A percentile compares a stretch with the other conserved stretches of the same genome.
Evolutionary conservation across 345 rosid genomes (phyloP).

Genomic region (Gynandropsis gynandra): DNA sequence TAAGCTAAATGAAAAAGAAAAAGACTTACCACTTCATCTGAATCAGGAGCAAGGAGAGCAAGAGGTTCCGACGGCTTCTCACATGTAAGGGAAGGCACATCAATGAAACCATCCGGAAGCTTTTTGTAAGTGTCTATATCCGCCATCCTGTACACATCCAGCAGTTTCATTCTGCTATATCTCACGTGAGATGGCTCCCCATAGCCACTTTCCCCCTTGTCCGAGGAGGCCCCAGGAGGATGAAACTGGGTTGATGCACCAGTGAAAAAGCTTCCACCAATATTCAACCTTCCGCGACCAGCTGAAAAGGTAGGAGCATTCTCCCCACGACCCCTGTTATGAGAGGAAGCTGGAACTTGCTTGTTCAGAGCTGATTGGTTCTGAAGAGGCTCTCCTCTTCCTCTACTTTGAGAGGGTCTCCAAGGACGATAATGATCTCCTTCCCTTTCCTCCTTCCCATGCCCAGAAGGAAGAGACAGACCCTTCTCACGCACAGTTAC

Average conservation of each 20-base stretch:
- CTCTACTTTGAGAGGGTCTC: slow-evolving; percentile 77
- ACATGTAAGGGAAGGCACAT: slow-evolving; percentile 65
- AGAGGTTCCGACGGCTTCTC: slow-evolving; percentile 69
- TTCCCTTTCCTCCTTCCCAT: slow-evolving; percentile 17
- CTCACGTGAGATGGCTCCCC: slow-evolving; percentile 44
- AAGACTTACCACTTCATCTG: slow-evolving; percentile 68
- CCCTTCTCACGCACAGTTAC: slow-evolving; percentile 55
- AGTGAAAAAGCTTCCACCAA: slow-evolving; percentile 44
- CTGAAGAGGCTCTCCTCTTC: slow-evolving; percentile 67
- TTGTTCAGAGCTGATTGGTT: slow-evolving; percentile 55
- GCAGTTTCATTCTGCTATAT: slow-evolving; percentile 73
- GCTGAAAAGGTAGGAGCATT: slow-evolving; percentile 41
- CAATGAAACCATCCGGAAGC: slow-evolving; percentile 46
- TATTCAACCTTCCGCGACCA: slow-evolving; percentile 56
- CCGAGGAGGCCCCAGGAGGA: slow-evolving; percentile 32
- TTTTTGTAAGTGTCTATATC: slow-evolving; percentile 38
- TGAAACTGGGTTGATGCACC: slow-evolving; percentile 36
- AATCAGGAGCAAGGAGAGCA: slow-evolving; percentile 60
- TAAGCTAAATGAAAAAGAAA: background rate
- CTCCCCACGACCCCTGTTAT: slow-evolving; percentile 70
- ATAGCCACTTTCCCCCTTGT: slow-evolving; percentile 50
- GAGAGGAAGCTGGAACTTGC: slow-evolving; percentile 48
- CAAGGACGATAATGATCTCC: slow-evolving; percentile 69
- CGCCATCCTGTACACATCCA: slow-evolving; percentile 62
- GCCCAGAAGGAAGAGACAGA: slow-evolving; percentile 34